A percentile compares a stretch with the other conserved stretches of the same genome.
Conservation (phyloP, 805 yeast genomes). For the Candida xiaguanensis region DNA sequence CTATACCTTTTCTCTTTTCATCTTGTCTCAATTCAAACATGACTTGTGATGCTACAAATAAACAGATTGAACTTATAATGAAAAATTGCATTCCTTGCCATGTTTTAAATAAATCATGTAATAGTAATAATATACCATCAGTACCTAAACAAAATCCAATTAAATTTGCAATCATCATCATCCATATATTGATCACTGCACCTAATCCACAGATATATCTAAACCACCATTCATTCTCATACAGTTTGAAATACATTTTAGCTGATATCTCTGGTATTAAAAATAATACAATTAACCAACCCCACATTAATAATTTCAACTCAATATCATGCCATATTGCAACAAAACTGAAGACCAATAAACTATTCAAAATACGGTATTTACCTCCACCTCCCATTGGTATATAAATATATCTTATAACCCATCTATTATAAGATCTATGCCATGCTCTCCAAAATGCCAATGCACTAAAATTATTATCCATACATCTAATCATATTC, state of each 20-base stretch:
- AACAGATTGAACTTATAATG: conserved; percentile 53
- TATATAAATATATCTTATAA: conserved; percentile 79
- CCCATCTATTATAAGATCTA: conserved; percentile 88
- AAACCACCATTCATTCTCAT: conserved; percentile 57
- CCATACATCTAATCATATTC: conserved; percentile 94
- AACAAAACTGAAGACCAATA: conserved; percentile 89
- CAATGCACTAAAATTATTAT: conserved; percentile 85
- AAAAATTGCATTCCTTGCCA: conserved; percentile 63
- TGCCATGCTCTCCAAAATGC: conserved; percentile 99
- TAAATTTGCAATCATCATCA: conserved; percentile 96
- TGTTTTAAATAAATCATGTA: conserved; percentile 71
- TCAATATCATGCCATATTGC: conserved; percentile 99
- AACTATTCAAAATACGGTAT: conserved; percentile 67
- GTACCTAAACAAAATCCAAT: conserved; percentile 93
- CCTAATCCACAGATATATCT: conserved; percentile 83
- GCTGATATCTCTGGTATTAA: conserved; percentile 80
- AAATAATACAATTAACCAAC: conserved; percentile 88
- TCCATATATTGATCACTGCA: conserved; percentile 86
- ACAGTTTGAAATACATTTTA: conserved; percentile 41
- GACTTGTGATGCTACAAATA: conserved; percentile 83
- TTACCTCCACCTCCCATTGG: conserved; percentile 83
- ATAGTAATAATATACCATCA: conserved; percentile 70
- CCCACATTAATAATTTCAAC: conserved; percentile 84
- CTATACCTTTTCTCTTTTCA: conserved; percentile 80
- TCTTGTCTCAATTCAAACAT: conserved; percentile 91